These are phyloP conservation scores for Solanum virginianum DNA, from an alignment of 257 asterid species.

Conservation along the genomic window DNA sequence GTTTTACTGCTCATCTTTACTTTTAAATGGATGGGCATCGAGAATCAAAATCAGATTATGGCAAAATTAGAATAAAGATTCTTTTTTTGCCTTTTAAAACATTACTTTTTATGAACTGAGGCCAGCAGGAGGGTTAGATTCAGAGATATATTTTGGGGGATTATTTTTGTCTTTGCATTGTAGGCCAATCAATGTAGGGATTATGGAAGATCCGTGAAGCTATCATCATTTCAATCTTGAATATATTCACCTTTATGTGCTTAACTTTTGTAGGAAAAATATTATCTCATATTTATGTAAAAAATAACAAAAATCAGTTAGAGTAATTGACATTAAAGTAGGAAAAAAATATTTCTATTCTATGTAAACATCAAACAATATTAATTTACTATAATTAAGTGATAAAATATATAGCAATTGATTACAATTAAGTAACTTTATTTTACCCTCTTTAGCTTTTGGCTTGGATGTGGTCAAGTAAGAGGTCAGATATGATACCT, in stretches of 20 bases:
- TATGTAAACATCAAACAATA: neutral
- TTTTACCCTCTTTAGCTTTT: neutral
- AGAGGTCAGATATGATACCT: no score
- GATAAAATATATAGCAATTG: neutral
- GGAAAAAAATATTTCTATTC: neutral
- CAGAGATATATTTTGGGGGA: constrained; percentile 17
- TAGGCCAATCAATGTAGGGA: neutral
- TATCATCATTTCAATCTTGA: constrained; percentile 14
- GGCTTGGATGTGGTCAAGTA: neutral
- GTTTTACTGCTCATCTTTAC: neutral
- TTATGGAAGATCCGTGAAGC: neutral
- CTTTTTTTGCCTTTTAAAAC: constrained; percentile 1
- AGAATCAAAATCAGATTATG: constrained; percentile 1
- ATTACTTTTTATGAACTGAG: constrained; percentile 15
- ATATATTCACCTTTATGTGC: neutral
- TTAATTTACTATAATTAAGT: neutral
- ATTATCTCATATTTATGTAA: neutral
- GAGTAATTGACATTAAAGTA: neutral
- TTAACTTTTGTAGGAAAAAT: neutral
- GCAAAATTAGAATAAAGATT: neutral
- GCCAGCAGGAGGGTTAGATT: constrained; percentile 27
- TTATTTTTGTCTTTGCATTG: constrained; percentile 28
- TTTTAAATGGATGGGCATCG: neutral
- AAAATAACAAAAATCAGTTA: neutral
- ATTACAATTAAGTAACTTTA: neutral